phyloP scores from a whole-genome alignment of 1,139 yeast genomes.

The Kurtzmaniella quercitrusa region DNA sequence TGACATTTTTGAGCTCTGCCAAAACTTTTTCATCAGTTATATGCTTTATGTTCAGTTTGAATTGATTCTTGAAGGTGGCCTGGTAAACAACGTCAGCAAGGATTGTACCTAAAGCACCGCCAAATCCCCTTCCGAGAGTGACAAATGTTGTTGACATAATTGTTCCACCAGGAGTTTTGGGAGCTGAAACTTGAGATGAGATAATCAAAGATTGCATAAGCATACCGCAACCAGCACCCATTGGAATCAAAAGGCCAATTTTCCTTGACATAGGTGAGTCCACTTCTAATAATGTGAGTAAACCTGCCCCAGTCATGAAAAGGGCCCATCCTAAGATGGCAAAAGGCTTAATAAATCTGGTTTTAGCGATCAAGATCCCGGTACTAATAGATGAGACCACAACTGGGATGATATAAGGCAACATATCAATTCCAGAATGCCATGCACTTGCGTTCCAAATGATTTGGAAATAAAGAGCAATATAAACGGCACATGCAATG shows the following conservation, averaged over 20 bases:
- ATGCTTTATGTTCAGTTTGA: constrained; percentile 14
- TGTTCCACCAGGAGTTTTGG: constrained; percentile 32
- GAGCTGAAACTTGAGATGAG: constrained; percentile 32
- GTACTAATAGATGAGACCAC: constrained; percentile 25
- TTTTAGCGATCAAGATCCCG: constrained; percentile 28
- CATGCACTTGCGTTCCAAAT: constrained; percentile 29
- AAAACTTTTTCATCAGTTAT: constrained; percentile 15
- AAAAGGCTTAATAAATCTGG: constrained; percentile 29
- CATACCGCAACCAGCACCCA: constrained; percentile 29
- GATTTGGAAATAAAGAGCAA: constrained; percentile 37
- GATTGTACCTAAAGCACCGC: constrained; percentile 29
- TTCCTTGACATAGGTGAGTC: constrained; percentile 24
- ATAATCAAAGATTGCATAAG: constrained; percentile 27
- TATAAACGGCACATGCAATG: constrained; percentile 23
- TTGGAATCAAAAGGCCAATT: constrained; percentile 32
- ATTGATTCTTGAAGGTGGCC: constrained; percentile 21
- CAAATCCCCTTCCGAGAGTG: constrained; percentile 28
- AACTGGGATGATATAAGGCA: constrained; percentile 34
- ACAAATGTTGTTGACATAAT: constrained; percentile 34
- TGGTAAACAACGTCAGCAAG: constrained; percentile 33
- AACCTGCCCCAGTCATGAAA: constrained; percentile 33
- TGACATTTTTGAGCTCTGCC: constrained; percentile 17
- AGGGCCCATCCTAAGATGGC: constrained; percentile 22
- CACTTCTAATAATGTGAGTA: constrained; percentile 27
- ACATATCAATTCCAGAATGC: constrained; percentile 36